Base-by-base conservation (phyloP, 2,329 filamentous ascomycete species). In the Alternaria atra region DNA sequence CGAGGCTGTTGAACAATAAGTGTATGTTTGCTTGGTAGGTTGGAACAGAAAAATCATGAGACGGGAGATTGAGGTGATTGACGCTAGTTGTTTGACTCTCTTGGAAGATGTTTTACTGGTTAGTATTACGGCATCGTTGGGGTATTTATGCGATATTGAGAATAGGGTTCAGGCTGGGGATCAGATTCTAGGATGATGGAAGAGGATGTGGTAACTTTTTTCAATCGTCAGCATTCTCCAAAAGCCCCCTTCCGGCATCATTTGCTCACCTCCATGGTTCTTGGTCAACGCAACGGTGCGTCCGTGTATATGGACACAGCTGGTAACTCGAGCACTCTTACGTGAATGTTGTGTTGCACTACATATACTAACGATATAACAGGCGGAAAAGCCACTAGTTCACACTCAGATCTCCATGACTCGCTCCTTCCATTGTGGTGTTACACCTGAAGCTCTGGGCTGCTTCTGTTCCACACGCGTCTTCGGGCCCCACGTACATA, bases 1-100 rank as follows among this genome's bases (percentile, higher is more conserved):
- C 89, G 61, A 87, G 95, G 73, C 86, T 94, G 60, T 81, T 99
- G 76, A 92, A 75, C 34, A 75, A 78, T 39, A 80, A 80, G 68
- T 80, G 77, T 52, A 80, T 79, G 77, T 80, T 80, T 70, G 72
- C 75, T 48, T 80, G 77, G 77, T 80, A 76, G 61, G n/a, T 34
- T 13, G 46, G 30, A 25, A 23, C 23, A 23, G 4, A 23, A 9
- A 23, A 12, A 42, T 3, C 17, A 42, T 42, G 39, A 32, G 20
- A 25, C 1, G 10, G 30, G 13, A 20, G 17, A 4, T n/a, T 48
- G 17, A 8, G 8, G 17, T 35, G 13, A 6, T 34, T 8, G 17
- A n/a, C 17, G 12, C 13, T 48, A 17, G 17, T 6, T 35, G 30
- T 8, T 15, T 48, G 32, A 10, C 13, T 25, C 23, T 5, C 5